Evolutionary conservation across 1,284 basidiomycete species (phyloP).

Genomic region (Acaromyces ingoldii): DNA sequence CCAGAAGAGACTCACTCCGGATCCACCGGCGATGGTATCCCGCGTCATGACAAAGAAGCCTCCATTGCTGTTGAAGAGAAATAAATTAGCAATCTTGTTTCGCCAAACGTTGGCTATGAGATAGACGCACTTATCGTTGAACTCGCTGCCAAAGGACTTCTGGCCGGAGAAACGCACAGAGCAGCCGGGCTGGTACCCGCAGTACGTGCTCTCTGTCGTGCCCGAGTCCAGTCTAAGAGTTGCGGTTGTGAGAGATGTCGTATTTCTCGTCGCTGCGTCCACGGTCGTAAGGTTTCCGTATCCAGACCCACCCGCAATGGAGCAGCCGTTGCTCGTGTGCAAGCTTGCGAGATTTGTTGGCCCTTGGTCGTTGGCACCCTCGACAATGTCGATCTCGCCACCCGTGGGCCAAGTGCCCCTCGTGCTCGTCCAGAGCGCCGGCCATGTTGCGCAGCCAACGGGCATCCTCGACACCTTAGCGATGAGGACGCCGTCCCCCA

Average conservation of each 20-base stretch:
- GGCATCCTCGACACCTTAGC: neutral
- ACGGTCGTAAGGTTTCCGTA: no score
- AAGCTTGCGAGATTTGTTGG: constrained; percentile 28
- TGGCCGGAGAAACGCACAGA: constrained; percentile 18
- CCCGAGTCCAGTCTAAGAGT: neutral
- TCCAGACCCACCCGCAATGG: constrained; percentile 14
- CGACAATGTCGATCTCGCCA: constrained; percentile 47
- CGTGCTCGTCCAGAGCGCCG: neutral
- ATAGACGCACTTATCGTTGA: constrained; percentile 35
- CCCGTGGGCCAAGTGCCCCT: constrained; percentile 29
- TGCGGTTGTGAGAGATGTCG: no score
- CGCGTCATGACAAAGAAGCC: constrained; percentile 46
- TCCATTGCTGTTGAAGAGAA: constrained; percentile 29
- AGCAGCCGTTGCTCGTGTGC: constrained; percentile 33
- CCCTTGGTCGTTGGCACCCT: constrained; percentile 45
- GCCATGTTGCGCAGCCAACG: neutral
- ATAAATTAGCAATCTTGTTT: constrained; percentile 29
- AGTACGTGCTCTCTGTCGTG: constrained; percentile 15
- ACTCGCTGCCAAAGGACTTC: constrained; percentile 22
- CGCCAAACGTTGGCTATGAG: constrained; percentile 34
- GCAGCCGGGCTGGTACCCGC: constrained; percentile 37
- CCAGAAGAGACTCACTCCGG: constrained; percentile 16
- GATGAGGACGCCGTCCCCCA: neutral
- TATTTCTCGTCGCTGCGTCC: no score
- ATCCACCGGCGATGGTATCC: constrained; percentile 29